phyloP scores from a whole-genome alignment of 352 stramenopile species.

The Blastocystis hominis region DNA sequence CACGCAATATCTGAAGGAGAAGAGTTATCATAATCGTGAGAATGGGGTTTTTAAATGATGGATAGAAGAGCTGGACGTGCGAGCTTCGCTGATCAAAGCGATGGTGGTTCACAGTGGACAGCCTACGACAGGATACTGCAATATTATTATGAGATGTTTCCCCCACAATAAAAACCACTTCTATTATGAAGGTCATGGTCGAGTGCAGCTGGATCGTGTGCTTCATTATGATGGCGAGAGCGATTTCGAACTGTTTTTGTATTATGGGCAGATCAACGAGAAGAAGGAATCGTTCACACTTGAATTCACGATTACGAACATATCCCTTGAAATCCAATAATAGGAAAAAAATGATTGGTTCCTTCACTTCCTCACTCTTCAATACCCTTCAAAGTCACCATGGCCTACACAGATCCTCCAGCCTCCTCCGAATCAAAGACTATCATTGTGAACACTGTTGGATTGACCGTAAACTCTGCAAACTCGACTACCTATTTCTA shows the following conservation, averaged over 20 bases:
- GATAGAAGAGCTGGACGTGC: neutral
- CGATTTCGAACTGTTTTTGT: slow-evolving; percentile 41
- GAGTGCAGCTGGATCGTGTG: neutral
- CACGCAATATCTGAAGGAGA: slow-evolving; percentile 11
- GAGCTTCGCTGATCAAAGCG: neutral
- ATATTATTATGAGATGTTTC: neutral
- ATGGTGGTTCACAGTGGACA: neutral
- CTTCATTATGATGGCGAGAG: slow-evolving; percentile 22
- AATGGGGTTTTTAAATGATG: neutral
- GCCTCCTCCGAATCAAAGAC: neutral
- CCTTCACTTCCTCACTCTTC: neutral
- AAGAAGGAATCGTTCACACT: neutral
- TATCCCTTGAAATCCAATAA: neutral
- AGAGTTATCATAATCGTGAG: neutral
- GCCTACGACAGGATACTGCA: neutral
- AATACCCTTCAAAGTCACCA: neutral
- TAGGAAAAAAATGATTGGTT: too few relatives aligned
- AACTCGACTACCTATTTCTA: neutral
- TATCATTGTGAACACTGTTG: neutral
- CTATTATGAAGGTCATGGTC: neutral
- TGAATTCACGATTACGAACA: neutral
- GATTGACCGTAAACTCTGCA: neutral
- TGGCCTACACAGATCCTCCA: slow-evolving; percentile 13
- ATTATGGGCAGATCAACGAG: slow-evolving; percentile 32
- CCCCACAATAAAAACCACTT: neutral